Conservation (phyloP, 345 rosid genomes). For the Nasturtium officinale region DNA sequence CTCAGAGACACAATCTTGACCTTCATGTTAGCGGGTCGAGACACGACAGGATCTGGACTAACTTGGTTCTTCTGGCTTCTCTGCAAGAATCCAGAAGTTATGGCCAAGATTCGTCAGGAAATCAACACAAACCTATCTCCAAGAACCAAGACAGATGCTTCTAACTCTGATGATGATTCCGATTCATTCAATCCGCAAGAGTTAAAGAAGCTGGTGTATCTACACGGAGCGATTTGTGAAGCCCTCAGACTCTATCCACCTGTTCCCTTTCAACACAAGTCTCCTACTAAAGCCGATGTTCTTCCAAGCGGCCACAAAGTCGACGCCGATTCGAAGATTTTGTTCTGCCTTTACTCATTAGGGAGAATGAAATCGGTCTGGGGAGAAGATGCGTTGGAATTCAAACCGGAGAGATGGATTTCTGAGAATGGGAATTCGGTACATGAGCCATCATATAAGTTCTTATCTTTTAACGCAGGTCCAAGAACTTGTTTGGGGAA, state of each 20-base stretch:
- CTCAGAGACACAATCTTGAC: slow-evolving; percentile 47
- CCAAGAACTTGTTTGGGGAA: slow-evolving; percentile 69
- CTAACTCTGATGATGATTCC: slow-evolving; percentile 11
- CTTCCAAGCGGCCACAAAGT: slow-evolving; percentile 60
- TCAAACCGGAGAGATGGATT: slow-evolving; percentile 55
- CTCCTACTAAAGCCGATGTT: slow-evolving; percentile 38
- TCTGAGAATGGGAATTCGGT: slow-evolving; percentile 36
- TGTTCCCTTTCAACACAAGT: slow-evolving; percentile 48
- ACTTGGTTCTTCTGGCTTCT: slow-evolving; percentile 61
- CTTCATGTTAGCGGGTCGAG: slow-evolving; percentile 52
- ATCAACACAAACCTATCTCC: slow-evolving; percentile 13
- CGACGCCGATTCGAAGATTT: slow-evolving; percentile 30
- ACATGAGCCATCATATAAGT: slow-evolving; percentile 58
- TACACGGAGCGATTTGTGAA: slow-evolving; percentile 50
- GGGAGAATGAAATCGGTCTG: slow-evolving; percentile 51
- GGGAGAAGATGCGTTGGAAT: slow-evolving; percentile 52
- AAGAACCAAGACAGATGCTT: not conserved
- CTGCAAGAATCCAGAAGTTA: slow-evolving; percentile 30
- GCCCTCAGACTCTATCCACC: slow-evolving; percentile 53
- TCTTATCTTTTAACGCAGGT: slow-evolving; percentile 63
- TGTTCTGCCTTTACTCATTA: slow-evolving; percentile 41
- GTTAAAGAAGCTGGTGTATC: slow-evolving; percentile 44
- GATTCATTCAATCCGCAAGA: slow-evolving; percentile 23
- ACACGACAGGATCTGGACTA: slow-evolving; percentile 51
- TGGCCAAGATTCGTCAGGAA: slow-evolving; percentile 47